Evolutionary conservation across 345 rosid species (phyloP), one percentile per base, ranked within the genome.

Genomic region (Populus simonii): DNA sequence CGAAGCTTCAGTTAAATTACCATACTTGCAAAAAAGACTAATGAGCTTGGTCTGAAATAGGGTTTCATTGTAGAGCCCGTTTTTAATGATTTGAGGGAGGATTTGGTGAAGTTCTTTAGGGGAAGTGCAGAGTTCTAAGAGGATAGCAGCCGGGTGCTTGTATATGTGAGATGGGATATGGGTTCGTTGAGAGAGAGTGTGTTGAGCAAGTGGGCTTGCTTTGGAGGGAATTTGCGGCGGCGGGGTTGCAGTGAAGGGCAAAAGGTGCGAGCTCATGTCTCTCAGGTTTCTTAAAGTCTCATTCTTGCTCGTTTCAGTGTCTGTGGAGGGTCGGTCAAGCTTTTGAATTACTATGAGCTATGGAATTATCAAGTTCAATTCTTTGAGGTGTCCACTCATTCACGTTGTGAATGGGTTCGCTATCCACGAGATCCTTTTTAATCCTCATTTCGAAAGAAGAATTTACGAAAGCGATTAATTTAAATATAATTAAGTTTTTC

Each of bases 31-130:
- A 87, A 92, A 90, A 82, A 91, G 88, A 80, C 94, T 90, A 25
- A 92, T 82, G 74, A 94, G 90, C 83, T 92, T 92, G 77, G 98
- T 94, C 74, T 94, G 98, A 75, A 90, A 90, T 41, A 86, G 76
- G 72, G 74, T 87, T 53, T 92, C 89, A 29, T 83, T 66, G 83
- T 70, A 88, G 77, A 94, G 90, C 79, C 87, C 93, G 82, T 78
- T 79, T 78, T 94, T 94, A 77, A 89, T 83, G 74, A 94, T 36
- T 49, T 83, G 92, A 27, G 97, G 96, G 55, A 90, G 80, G 79
- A 92, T 83, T 77, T 82, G 96, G 82, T 77, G 88, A 73, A 92
- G 90, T 70, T 91, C 90, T 38, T 75, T 70, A 35, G 84, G 47
- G 70, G 91, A 90, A 71, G 92, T 80, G 78, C 89, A 88, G 81